Percentiles rank a stretch among this genome's conserved stretches.
These are phyloP conservation scores for Brettanomyces naardenensis DNA, from an alignment of 805 yeast genomes.

Conservation along the genomic window DNA sequence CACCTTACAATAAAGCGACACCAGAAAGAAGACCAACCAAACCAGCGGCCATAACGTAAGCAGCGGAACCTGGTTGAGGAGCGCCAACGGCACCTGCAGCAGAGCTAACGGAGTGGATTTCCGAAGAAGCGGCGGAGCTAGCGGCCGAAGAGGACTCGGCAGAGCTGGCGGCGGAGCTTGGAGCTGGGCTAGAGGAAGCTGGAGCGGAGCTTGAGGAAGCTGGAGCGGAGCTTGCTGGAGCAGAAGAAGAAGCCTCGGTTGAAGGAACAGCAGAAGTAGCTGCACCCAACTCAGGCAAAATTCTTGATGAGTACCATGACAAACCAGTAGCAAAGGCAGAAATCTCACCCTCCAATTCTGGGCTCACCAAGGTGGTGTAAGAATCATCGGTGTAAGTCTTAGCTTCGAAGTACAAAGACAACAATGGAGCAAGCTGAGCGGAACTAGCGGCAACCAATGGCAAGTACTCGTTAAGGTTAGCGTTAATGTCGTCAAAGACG, in stretches of 20 bases:
- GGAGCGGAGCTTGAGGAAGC: conserved; percentile 9
- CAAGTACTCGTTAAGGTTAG: conserved; percentile 26
- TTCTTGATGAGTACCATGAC: conserved; percentile 29
- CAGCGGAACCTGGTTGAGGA: conserved; percentile 8
- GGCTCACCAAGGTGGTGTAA: conserved; percentile 33
- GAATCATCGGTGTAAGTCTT: conserved; percentile 35
- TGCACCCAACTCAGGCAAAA: conserved; percentile 14
- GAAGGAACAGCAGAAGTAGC: conserved; percentile 8
- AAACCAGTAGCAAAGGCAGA: conserved; percentile 24
- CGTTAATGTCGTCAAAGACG: conserved; percentile 29
- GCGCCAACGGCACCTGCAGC: conserved; percentile 12
- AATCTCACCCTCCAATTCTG: conserved; percentile 10
- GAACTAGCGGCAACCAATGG: conserved; percentile 25
- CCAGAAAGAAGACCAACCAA: conserved; percentile 11
- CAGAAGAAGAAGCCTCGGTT: conserved; percentile 9
- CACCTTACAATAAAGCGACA: conserved; percentile 18
- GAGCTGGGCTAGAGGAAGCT: conserved; percentile 5
- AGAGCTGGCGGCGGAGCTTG: conserved; percentile 7
- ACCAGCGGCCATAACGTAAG: conserved; percentile 12
- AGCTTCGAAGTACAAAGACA: conserved; percentile 25
- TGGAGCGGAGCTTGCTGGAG: conserved; percentile 9
- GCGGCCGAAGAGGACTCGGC: conserved; percentile 5
- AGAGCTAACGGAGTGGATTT: conserved; percentile 3
- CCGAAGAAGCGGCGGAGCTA: conserved; percentile 3
- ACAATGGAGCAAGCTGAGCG: conserved; percentile 19